Base-by-base conservation (phyloP, 2,329 filamentous ascomycete genomes). In the Zasmidium angulare region DNA sequence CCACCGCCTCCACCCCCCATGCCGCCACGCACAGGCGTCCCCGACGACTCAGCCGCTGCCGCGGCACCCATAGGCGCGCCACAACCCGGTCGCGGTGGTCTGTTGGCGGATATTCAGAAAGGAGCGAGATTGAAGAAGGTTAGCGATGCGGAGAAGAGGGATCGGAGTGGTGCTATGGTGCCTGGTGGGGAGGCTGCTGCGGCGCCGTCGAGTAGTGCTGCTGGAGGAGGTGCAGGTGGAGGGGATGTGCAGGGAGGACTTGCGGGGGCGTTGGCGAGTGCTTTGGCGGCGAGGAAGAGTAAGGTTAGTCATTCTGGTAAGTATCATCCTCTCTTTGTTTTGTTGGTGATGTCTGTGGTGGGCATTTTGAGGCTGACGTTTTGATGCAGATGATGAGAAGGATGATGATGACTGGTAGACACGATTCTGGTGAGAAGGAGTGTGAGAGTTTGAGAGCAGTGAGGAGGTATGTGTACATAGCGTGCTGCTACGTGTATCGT, bases 291-390 rank as follows among this genome's bases (percentile, higher is more conserved):
- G 78, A 84, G 93, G 75, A 97, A 97, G 81, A 86, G 91, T 76
- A 96, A 96, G 82, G 93, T 97, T 74, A 91, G 90, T 78, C 89
- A 90, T 74, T 96, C 91, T 82, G 93, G 93, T 97, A 86, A 86
- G 90, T 88, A 53, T 53, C n/a, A n/a, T n/a, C n/a, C n/a, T n/a
- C 19, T 7, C 69, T 69, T 54, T 21, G 54, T 21, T 21, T 36
- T n/a, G 7, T 40, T 58, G 48, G 10, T 31, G 48, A 40, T 26
- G 17, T 40, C 46, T 19, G 20, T 43, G 7, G 12, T 9, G 12
- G 19, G n/a, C n/a, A 19, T 12, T 51, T 2, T 60, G 23, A 21
- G 68, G 59, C 70, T 76, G 68, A 77, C 48, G 26, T 12, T 61
- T 60, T 21, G 36, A 21, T 63, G 31, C 66, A 92, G 89, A 93